Evolutionary conservation across 2,329 filamentous ascomycete genomes (phyloP).

Genomic region (Aciculosporium take): DNA sequence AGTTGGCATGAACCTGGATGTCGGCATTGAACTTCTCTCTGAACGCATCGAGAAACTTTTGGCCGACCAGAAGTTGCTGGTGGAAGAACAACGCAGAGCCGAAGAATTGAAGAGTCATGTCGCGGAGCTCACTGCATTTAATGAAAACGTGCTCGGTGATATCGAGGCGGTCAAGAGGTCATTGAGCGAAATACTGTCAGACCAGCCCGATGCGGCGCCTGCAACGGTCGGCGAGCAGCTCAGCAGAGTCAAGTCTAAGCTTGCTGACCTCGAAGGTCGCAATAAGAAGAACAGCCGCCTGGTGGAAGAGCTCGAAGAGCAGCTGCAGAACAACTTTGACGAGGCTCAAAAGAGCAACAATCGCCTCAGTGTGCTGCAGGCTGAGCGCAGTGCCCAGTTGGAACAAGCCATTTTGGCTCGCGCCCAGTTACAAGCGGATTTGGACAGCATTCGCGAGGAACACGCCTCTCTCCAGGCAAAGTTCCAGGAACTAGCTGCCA

Average conservation of each 20-base stretch:
- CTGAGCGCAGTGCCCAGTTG: slow-evolving; percentile 58
- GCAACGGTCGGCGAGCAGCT: slow-evolving; percentile 40
- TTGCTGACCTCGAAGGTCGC: slow-evolving; percentile 44
- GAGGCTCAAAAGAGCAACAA: slow-evolving; percentile 77
- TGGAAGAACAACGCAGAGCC: slow-evolving; percentile 42
- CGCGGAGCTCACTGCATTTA: slow-evolving; percentile 41
- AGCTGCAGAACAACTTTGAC: slow-evolving; percentile 89
- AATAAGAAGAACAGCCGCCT: slow-evolving; percentile 87
- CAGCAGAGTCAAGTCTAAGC: slow-evolving; percentile 50
- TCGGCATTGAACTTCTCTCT: slow-evolving; percentile 53
- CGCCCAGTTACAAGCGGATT: slow-evolving; percentile 48
- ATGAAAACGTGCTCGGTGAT: slow-evolving; percentile 45
- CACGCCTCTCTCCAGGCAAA: slow-evolving; percentile 62
- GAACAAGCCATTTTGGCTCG: slow-evolving; percentile 63
- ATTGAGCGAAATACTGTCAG: slow-evolving; percentile 38
- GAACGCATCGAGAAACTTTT: slow-evolving; percentile 45
- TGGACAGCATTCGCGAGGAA: slow-evolving; percentile 54
- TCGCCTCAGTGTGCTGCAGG: slow-evolving; percentile 67
- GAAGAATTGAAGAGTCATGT: slow-evolving; percentile 42
- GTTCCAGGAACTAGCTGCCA: slow-evolving; percentile 35
- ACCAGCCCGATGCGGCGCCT: slow-evolving; percentile 28
- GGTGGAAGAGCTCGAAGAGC: slow-evolving; percentile 92
- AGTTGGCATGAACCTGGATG: slow-evolving; percentile 44
- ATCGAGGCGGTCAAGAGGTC: slow-evolving; percentile 45
- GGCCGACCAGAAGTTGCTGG: slow-evolving; percentile 44